Evolutionary conservation across 225 moss, liverwort and hornwort genomes (phyloP), one percentile per base, ranked within the genome.

Genomic region (Bryoerythrophyllum caledonicum): DNA sequence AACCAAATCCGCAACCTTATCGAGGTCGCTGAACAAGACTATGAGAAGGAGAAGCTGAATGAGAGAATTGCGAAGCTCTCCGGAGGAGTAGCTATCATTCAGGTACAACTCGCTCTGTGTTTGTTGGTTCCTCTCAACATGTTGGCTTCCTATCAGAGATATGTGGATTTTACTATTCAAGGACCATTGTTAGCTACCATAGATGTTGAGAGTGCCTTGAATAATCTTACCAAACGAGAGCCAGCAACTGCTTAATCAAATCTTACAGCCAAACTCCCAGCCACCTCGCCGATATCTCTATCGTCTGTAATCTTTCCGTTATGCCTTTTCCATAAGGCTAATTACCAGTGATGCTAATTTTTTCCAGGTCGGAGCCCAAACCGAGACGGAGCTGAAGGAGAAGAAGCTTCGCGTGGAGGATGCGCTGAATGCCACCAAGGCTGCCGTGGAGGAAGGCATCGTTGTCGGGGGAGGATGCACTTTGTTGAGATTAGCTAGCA

Each of bases 391-490:
- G 76, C 73, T 91, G 78, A 94, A 94, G 84, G 94, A 94, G 82
- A 94, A 94, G 84, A 94, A 94, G 75, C 67, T 91, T 52, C 88
- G 91, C 54, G 94, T 94, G 30, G 94, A 94, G 46, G 94, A 94
- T 83, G 94, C 94, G n/a, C 80, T 94, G 52, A 94, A 94, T 78
- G 94, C 94, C 35, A 94, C 91, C 15, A 94, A 94, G 83, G 91
- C 94, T 52, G 94, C 94, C 46, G 91, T 94, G 17, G 94, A 91
- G 73, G 94, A 94, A 71, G 94, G 94, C 67, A 94, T 94, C 53
- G 94, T 94, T 65, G 94, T 94, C 53, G 94, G 94, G 35, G 93
- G 93, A 70, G 93, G 93, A 24, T 94, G 90, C 60, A 91, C 91
- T 27, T 85, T 94, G 26, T 68, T 94, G 83, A 88, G 90, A 83